Base-by-base conservation (phyloP, 257 asterid species). In the Galeopsis tetrahit region DNA sequence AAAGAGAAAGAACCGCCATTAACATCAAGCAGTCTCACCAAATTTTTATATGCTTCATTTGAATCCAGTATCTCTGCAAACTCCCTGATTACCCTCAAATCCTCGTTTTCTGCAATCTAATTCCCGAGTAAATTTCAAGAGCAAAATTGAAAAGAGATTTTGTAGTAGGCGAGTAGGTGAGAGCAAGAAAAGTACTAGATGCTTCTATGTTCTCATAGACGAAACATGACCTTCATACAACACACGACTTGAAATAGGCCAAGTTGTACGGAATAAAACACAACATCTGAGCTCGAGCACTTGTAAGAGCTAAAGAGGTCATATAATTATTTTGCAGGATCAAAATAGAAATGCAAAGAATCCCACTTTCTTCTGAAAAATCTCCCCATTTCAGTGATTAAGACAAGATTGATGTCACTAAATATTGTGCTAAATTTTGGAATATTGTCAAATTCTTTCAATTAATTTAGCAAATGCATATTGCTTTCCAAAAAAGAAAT, bases 51-150 rank as follows among this genome's bases (percentile, higher is more conserved):
- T 28, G 84, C 86, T 84, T 84, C 92, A 63, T 78, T 73, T 68
- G 95, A 71, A 82, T 91, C 98, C 46, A 94, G 82, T 43, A 94
- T 80, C 82, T 91, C 93, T 0, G 90, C 89, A 39, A 91, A 82
- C 79, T 91, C 97, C 82, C 99, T 76, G 64, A 83, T 52, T 55
- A 79, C 62, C 72, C 99, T 85, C 32, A 72, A 65, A 64, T 86
- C 90, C 71, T 85, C 95, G 10, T 79, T 82, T 79, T 92, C 98
- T 95, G 90, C 96, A 89, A 81, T 75, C 82, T 60, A 80, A 81
- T 57, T 49, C 75, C 76, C 85, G 74, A 63, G 66, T 85, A 68
- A 84, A 70, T 71, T 73, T 75, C 81, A 82, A 66, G 68, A 68
- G 52, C 60, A 66, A 69, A 71, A 49, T 39, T 32, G 69, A 43